phyloP scores from a whole-genome alignment of 768 basidiomycete species.

The Butyriboletus loyo region DNA sequence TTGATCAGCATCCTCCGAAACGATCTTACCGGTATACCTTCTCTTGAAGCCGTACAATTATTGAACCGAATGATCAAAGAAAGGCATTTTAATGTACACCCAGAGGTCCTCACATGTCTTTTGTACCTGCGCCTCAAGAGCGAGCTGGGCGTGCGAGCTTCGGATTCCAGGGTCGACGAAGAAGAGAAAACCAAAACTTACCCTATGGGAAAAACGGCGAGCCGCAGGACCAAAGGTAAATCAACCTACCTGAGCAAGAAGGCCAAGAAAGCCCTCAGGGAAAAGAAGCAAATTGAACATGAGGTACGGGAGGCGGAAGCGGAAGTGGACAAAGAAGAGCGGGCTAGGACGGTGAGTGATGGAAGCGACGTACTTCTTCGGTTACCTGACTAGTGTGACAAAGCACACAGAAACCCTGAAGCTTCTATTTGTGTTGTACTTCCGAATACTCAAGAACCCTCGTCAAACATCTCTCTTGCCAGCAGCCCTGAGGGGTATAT shows the following conservation, averaged over 20 bases:
- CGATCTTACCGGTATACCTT: constrained; percentile 77
- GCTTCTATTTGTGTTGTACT: constrained; percentile 94
- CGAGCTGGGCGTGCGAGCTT: constrained; percentile 80
- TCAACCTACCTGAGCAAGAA: constrained; percentile 88
- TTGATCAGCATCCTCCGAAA: constrained; percentile 78
- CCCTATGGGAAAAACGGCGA: constrained; percentile 40
- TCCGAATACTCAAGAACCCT: constrained; percentile 89
- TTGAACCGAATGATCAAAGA: constrained; percentile 97
- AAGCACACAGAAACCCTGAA: constrained; percentile 99
- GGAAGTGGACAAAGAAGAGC: constrained; percentile 89
- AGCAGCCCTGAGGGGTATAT: constrained; percentile 86
- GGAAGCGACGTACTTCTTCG: constrained; percentile 7
- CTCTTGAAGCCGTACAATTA: constrained; percentile 85
- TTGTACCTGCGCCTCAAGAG: constrained; percentile 82
- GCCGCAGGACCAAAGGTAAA: constrained; percentile 52
- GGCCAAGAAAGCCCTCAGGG: constrained; percentile 78
- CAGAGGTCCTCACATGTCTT: constrained; percentile 82
- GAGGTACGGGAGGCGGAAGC: constrained; percentile 95
- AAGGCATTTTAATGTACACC: constrained; percentile 83
- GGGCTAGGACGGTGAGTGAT: constrained; percentile 67
- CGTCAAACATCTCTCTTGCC: constrained; percentile 76
- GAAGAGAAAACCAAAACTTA: constrained; percentile 35
- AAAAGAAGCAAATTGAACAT: constrained; percentile 84
- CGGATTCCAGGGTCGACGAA: constrained; percentile 63
- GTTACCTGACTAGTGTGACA: constrained; percentile 20